Percentiles rank a stretch among this genome's conserved stretches.
Conservation (phyloP, 495 filamentous ascomycete genomes). For the Cercophora scortea region DNA sequence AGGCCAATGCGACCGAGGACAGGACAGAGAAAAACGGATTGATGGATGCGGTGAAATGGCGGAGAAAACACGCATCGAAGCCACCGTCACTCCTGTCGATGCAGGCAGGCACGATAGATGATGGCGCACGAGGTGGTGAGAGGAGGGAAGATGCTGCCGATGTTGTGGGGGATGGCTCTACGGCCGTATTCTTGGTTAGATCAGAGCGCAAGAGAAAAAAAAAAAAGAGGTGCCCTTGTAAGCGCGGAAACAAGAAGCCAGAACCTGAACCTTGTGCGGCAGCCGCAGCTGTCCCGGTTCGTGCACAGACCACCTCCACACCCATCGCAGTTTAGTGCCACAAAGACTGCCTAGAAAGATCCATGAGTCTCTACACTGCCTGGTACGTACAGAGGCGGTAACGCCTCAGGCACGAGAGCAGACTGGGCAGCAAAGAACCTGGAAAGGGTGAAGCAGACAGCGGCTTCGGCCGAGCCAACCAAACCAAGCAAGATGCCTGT, state of each 20-base stretch:
- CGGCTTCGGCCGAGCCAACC: background rate
- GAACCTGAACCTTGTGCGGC: background rate
- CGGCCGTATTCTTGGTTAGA: slow-evolving; percentile 6
- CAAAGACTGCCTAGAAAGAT: background rate
- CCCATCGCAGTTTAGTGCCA: too few species aligned
- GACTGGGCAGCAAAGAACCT: background rate
- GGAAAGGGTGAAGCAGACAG: background rate
- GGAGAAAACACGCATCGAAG: slow-evolving; percentile 12
- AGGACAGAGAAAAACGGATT: background rate
- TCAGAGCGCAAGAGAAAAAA: slow-evolving; percentile 13
- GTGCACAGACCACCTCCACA: background rate
- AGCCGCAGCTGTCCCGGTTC: too few species aligned
- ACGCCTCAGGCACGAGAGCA: background rate
- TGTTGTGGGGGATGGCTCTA: background rate
- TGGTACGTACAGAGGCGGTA: too few species aligned
- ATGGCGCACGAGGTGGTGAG: slow-evolving; percentile 6
- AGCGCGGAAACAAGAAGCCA: slow-evolving; percentile 9
- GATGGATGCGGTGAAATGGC: slow-evolving; percentile 7
- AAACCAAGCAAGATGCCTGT: too few species aligned
- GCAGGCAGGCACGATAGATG: slow-evolving; percentile 10
- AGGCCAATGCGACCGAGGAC: background rate
- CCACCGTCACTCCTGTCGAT: slow-evolving; percentile 5
- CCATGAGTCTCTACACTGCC: background rate
- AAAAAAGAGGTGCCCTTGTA: slow-evolving; percentile 7
- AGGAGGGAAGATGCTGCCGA: slow-evolving; percentile 7